Evolutionary conservation across 306 rosid genomes (phyloP), one percentile per base, ranked within the genome.

Genomic region (Quercus cerris): DNA sequence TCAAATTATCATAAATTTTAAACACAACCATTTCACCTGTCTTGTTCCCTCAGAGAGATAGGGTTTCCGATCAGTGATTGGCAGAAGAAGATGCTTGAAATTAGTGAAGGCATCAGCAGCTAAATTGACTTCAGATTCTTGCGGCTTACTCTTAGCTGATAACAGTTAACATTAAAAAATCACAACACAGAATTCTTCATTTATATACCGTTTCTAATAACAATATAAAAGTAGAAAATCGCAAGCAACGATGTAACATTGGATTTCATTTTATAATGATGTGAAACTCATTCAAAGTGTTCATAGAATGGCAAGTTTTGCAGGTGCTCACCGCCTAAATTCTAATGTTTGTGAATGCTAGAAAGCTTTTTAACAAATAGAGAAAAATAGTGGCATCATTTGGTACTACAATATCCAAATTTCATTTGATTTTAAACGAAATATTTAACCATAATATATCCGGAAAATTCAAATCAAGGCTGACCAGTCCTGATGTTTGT

Each of bases 31-130:
- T 13, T 56, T 64, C 59, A 94, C 98, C 88, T 89, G 97, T 86
- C 84, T 90, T 4, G 97, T 88, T 64, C 98, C 94, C 74, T 92
- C 98, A 0, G 98, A 89, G 49, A 94, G 97, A 81, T 84, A 90
- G 20, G 97, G 97, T 77, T 88, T 94, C 76, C 97, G 84, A 84
- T 94, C 97, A 0, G 96, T 90, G 75, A 94, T 87, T 58, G 98
- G 98, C 79, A 94, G 85, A 76, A 94, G 97, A 56, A 94, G 71
- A 80, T 92, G 97, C 89, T 90, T 92, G 91, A 94, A 92, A 5
- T 87, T 81, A 5, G 89, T 87, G 63, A 89, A 89, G 56, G 93
- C 90, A 81, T 91, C 97, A 4, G 71, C 77, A 22, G 85, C 89
- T 28, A 84, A 73, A 75, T 81, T 87, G 5, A 81, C 84, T 81